Evolutionary conservation across 164 flowering plant genomes (phyloP), one percentile per base, ranked within the genome.

Genomic region (Tinospora cordifolia): DNA sequence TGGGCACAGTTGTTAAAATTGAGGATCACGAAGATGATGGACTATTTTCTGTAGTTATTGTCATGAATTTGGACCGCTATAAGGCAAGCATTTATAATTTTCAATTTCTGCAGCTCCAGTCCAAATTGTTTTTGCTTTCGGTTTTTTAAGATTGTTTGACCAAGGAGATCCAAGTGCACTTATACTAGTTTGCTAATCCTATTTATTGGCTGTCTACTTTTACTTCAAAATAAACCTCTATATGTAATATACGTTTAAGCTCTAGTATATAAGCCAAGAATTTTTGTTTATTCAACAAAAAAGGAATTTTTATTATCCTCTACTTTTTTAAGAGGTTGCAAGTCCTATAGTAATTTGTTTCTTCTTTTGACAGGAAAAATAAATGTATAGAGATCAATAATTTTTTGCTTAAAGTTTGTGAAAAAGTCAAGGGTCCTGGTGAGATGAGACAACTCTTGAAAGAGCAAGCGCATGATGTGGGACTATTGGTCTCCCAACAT

Each of bases 1-100:
- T 95, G 0, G 99, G 99, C 25, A 89, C 93, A n/a, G 90, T 92
- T 49, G 85, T 92, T 41, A 92, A 88, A 75, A 66, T 90, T 26
- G 97, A 90, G 80, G 87, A 76, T 26, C 92, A 81, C 62, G 99
- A 92, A 75, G 99, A 92, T 69, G 80, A 87, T 72, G 83, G 81
- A 21, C 68, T 86, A 10, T 95, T 82, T 67, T 78, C 93, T 64
- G 63, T 92, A 46, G 78, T 88, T 58, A 75, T 87, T 11, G 87
- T 86, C 51, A 88, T 95, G 58, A 95, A 91, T 76, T 76, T 95
- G 77, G 88, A 74, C 17, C 86, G 97, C 79, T 86, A 92, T 66
- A 86, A 89, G 93, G 97, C 76, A 86, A 81, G 82, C 47, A 60
- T 14, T 54, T 6, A 25, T 0, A 17, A 41, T 12, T 40, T 41